Percentiles rank a stretch among this genome's conserved stretches.
These are phyloP conservation scores for Naganishia vaughanmartiniae DNA, from an alignment of 768 basidiomycete species.

Conservation along the genomic window DNA sequence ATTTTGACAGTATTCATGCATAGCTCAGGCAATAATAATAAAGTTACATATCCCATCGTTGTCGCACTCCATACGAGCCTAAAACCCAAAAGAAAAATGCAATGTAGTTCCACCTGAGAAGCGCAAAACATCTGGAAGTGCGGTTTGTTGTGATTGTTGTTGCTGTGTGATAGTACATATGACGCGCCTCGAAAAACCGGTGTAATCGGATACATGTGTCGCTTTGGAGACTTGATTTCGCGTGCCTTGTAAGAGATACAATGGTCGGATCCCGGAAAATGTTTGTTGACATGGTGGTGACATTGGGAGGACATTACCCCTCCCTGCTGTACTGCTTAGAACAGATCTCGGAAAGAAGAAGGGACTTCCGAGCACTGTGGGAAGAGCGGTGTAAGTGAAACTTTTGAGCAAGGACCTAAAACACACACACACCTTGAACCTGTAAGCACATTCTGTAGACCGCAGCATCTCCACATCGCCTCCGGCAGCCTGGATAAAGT, in stretches of 20 bases:
- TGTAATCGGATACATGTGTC: slow-evolving; percentile 2
- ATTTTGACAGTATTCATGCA: background rate
- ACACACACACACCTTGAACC: slow-evolving; percentile 49
- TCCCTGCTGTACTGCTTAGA: slow-evolving; percentile 23
- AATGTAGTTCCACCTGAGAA: background rate
- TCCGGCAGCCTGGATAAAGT: slow-evolving; percentile 94
- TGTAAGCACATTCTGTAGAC: slow-evolving; percentile 96
- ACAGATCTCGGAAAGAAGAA: slow-evolving; percentile 34
- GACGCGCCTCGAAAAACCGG: background rate
- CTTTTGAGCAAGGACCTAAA: slow-evolving; percentile 7
- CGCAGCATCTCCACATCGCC: slow-evolving; percentile 98
- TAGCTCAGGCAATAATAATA: background rate
- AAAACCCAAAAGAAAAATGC: slow-evolving; percentile 10
- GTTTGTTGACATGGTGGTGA: background rate
- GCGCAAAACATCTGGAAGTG: background rate
- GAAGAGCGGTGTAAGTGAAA: slow-evolving; percentile 14
- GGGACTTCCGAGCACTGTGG: slow-evolving; percentile 36
- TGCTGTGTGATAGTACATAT: background rate
- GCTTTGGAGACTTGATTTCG: background rate
- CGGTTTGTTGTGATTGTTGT: too few relatives aligned
- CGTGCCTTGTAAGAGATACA: slow-evolving; percentile 7
- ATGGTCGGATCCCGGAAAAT: background rate
- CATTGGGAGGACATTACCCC: background rate
- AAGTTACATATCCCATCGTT: background rate
- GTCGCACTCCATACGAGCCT: background rate